phyloP scores from a whole-genome alignment of 2,329 filamentous ascomycete species.

The Zarea fungicola region DNA sequence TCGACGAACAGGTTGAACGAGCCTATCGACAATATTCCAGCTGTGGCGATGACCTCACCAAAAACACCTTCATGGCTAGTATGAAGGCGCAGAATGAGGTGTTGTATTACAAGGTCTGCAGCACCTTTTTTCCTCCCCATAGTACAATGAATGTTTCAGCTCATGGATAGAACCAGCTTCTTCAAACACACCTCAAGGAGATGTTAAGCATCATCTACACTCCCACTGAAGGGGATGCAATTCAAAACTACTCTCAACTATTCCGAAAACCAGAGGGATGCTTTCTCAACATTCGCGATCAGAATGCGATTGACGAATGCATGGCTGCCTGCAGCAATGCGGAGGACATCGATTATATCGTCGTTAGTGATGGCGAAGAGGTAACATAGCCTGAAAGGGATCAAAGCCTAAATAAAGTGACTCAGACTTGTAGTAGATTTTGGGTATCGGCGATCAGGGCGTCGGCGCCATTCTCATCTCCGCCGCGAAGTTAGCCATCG shows the following conservation, averaged over 20 bases:
- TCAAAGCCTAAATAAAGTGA: no score
- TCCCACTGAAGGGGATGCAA: slow-evolving; percentile 83
- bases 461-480: slow-evolving; percentile 81
- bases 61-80: slow-evolving; percentile 84
- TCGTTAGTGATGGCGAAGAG: slow-evolving; percentile 68
- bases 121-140: no score
- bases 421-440: no score
- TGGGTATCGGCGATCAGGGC: slow-evolving; percentile 86
- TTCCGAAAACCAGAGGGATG: slow-evolving; percentile 77
- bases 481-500: slow-evolving; percentile 75
- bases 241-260: slow-evolving; percentile 73
- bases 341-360: slow-evolving; percentile 82
- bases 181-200: slow-evolving; percentile 73
- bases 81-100: slow-evolving; percentile 83
- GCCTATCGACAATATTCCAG: slow-evolving; percentile 76
- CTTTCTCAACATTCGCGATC: slow-evolving; percentile 69
- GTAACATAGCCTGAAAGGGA: no score
- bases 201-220: slow-evolving; percentile 93
- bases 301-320: slow-evolving; percentile 59
- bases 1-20: slow-evolving; percentile 70
- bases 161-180: no score
- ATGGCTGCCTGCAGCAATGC: slow-evolving; percentile 62
- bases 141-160: no score
- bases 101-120: slow-evolving; percentile 74
- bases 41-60: slow-evolving; percentile 60